phyloP scores from a whole-genome alignment of 495 filamentous ascomycete genomes.

The Penicillium turbatum region DNA sequence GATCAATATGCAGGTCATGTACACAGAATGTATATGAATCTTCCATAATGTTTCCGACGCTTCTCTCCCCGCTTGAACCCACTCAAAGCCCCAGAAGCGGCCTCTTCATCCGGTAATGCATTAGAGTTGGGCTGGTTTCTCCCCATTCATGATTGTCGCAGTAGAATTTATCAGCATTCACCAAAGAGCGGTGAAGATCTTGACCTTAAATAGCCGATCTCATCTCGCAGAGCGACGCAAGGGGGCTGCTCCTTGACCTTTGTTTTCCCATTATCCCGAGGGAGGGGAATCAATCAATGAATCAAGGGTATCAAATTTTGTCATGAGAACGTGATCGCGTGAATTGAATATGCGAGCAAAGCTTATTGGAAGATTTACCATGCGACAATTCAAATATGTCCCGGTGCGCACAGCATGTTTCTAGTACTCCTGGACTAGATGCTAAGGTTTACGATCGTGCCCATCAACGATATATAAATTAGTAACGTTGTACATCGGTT shows the following conservation, averaged over 20 bases:
- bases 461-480: not conserved
- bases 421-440: not conserved
- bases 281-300: not conserved
- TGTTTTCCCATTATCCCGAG: not conserved
- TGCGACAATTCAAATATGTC: constrained; percentile 4
- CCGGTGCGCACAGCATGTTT: not conserved
- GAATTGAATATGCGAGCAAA: constrained; percentile 3
- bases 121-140: not conserved
- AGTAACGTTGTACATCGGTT: too few relatives aligned
- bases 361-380: constrained; percentile 1
- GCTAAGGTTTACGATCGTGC: not conserved
- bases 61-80: not conserved
- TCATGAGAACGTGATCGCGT: not conserved
- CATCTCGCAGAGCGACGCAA: constrained; percentile 25
- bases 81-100: not conserved
- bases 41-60: not conserved
- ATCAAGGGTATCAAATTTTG: not conserved
- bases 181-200: constrained; percentile 24
- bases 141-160: not conserved
- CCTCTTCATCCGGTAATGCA: not conserved
- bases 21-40: not conserved
- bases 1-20: constrained; percentile 8
- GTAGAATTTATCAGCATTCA: not conserved
- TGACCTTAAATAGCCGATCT: constrained; percentile 13
- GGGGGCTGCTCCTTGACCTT: constrained; percentile 8